Base-by-base conservation (phyloP, 768 basidiomycete species). In the Gautieria morchelliformis region DNA sequence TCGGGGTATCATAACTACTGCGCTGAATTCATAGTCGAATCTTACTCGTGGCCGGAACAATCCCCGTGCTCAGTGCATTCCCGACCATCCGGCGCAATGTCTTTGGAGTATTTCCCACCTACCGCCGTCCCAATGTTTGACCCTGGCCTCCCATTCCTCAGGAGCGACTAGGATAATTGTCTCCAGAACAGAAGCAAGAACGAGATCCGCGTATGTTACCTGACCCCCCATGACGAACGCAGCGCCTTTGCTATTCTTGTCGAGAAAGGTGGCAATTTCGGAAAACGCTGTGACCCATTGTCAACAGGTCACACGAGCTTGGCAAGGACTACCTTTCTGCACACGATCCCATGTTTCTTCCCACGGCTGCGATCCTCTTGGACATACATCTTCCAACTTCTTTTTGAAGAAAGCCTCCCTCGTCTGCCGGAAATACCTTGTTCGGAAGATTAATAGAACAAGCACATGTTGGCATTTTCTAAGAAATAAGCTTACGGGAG, bases 161-260 rank as follows among this genome's bases (percentile, higher is more conserved):
- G 19, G 19, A 30, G 10, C 3, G 2, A 52, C 27, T 3, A 52
- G 14, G 14, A 32, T 4, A 19, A 52, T 32, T 10, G 33, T 52
- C 50, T 52, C 27, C 24, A 52, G 33, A 15, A 27, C 3, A 30
- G 50, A 11, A 15, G 33, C 50, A 37, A 47, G 7, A 9, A 69
- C 66, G 33, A 78, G 65, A 62, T 81, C 78, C 0, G 71, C 72
- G 64, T 71, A 79, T 1, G 67, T 69, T 10, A 70, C 61, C 8
- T 70, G 63, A 1, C 76, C 77, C 59, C 73, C 65, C 17, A 78
- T 57, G 57, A 69, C 76, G 22, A n/a, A 27, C 4, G 70, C 9
- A 12, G 40, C 69, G 3, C 47, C 58, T 10, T 19, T n/a, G 37
- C 52, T 67, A 35, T 64, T 61, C 40, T 63, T 66, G 54, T 69